These are phyloP conservation scores for Berkeleyomyces rouxiae DNA, from an alignment of 2,329 filamentous ascomycete species.

Conservation along the genomic window DNA sequence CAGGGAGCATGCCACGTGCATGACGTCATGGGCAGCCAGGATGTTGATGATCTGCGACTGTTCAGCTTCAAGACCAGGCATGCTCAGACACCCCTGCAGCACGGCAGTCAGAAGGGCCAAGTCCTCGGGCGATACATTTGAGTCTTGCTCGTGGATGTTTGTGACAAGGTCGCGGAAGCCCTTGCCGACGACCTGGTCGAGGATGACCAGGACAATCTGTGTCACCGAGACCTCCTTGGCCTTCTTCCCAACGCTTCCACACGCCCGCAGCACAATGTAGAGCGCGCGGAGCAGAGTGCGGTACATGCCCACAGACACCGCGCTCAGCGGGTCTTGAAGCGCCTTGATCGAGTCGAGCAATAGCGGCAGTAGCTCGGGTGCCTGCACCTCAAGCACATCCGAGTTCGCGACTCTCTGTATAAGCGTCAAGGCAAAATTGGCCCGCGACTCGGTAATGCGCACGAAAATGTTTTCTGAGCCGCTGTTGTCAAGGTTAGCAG, in stretches of 20 bases:
- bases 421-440: conserved; percentile 66
- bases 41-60: conserved; percentile 55
- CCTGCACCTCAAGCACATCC: conserved; percentile 31
- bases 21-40: conserved; percentile 52
- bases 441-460: conserved; percentile 56
- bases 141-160: conserved; percentile 56
- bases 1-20: conserved; percentile 68
- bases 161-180: conserved; percentile 71
- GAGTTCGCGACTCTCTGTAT: conserved; percentile 60
- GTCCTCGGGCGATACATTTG: conserved; percentile 47
- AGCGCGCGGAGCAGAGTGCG: conserved; percentile 69
- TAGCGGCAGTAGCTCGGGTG: conserved; percentile 33
- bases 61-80: conserved; percentile 58
- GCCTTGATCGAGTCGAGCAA: conserved; percentile 36
- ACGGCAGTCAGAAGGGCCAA: conserved; percentile 77
- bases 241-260: conserved; percentile 23
- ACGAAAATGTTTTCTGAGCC: conserved; percentile 70
- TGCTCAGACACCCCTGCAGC: conserved; percentile 63
- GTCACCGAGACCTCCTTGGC: conserved; percentile 26
- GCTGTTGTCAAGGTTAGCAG: conserved; percentile 55
- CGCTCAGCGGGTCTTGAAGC: conserved; percentile 36
- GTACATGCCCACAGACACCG: conserved; percentile 50
- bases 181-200: conserved; percentile 61
- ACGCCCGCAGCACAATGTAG: conserved; percentile 62
- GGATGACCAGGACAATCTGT: conserved; percentile 57